Evolutionary conservation across 495 filamentous ascomycete species (phyloP).

Genomic region (Aspergillus asperescens): DNA sequence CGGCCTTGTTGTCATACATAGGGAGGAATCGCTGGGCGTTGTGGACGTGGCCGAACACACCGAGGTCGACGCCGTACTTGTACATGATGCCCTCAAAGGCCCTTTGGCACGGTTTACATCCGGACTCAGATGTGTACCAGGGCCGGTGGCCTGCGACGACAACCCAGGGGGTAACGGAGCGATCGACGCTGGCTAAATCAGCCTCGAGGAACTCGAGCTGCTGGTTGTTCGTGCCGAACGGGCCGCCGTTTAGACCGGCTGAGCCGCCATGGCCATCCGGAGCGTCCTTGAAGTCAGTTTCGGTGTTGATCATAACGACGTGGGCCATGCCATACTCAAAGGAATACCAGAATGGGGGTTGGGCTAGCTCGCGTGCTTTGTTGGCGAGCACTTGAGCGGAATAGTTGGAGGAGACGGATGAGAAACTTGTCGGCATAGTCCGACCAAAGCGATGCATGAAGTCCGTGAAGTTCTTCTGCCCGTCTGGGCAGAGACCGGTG

Average conservation of each 20-base stretch:
- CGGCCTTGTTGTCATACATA: slow-evolving; percentile 38
- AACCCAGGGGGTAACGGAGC: slow-evolving; percentile 51
- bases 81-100: slow-evolving; percentile 56
- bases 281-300: slow-evolving; percentile 48
- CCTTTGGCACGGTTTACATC: slow-evolving; percentile 48
- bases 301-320: slow-evolving; percentile 52
- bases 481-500: slow-evolving; percentile 44
- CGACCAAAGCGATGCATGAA: slow-evolving; percentile 51
- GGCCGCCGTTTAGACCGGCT: slow-evolving; percentile 43
- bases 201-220: slow-evolving; percentile 40
- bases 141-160: slow-evolving; percentile 57
- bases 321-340: slow-evolving; percentile 60
- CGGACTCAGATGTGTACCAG: slow-evolving; percentile 47
- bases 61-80: slow-evolving; percentile 57
- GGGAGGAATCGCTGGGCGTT: slow-evolving; percentile 48
- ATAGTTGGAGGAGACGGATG: slow-evolving; percentile 42
- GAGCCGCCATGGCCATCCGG: slow-evolving; percentile 44
- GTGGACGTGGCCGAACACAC: slow-evolving; percentile 58
- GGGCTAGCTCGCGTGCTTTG: slow-evolving; percentile 43
- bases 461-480: slow-evolving; percentile 58
- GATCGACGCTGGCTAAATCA: slow-evolving; percentile 47
- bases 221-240: slow-evolving; percentile 41
- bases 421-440: slow-evolving; percentile 46
- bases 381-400: slow-evolving; percentile 42
- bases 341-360: slow-evolving; percentile 61